Evolutionary conservation across 2,329 filamentous ascomycete genomes (phyloP).

Genomic region (Lecanicillium sp.): DNA sequence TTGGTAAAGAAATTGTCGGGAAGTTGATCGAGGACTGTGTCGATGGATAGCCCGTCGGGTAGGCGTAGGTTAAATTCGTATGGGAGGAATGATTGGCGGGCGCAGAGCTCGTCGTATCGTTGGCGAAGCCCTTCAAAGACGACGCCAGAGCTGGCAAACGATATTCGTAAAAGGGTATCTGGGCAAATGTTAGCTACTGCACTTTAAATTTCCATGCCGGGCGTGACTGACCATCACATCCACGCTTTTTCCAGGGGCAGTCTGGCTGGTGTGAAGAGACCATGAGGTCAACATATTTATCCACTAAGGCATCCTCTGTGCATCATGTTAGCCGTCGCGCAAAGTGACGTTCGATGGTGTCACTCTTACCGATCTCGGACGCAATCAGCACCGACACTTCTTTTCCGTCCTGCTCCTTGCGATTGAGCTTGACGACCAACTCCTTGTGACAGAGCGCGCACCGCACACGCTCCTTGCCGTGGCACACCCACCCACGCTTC

Average conservation of each 20-base stretch:
- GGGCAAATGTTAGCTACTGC: conserved; percentile 15
- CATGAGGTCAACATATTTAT: conserved; percentile 69
- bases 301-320: conserved; percentile 60
- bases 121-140: conserved; percentile 53
- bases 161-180: conserved; percentile 56
- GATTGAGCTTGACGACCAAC: conserved; percentile 71
- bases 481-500: conserved; percentile 84
- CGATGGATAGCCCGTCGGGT: conserved; percentile 45
- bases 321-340: conserved; percentile 17
- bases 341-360: background rate
- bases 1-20: conserved; percentile 49
- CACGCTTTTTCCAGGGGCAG: conserved; percentile 79
- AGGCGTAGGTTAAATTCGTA: conserved; percentile 57
- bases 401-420: conserved; percentile 50
- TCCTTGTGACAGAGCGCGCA: conserved; percentile 83
- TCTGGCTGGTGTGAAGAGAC: conserved; percentile 68
- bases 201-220: conserved; percentile 15
- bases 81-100: conserved; percentile 49
- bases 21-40: conserved; percentile 44
- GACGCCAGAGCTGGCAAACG: conserved; percentile 54
- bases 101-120: conserved; percentile 59
- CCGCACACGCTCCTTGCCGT: conserved; percentile 73
- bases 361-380: conserved; percentile 48
- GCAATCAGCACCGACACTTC: conserved; percentile 48
- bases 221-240: conserved; percentile 64